These are phyloP conservation scores for Solanum habrochaites DNA, from an alignment of 257 asterid species.

Conservation along the genomic window DNA sequence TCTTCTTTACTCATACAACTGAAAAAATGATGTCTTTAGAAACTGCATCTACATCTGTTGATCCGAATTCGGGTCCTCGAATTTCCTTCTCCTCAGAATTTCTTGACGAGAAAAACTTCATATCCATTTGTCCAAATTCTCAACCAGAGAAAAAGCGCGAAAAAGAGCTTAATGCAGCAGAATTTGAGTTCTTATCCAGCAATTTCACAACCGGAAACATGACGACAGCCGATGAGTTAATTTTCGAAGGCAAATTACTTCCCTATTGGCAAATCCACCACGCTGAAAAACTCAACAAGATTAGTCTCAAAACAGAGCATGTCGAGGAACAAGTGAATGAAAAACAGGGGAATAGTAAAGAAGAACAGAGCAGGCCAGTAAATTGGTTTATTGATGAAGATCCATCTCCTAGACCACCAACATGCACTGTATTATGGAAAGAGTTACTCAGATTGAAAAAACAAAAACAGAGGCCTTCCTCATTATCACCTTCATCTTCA, in stretches of 20 bases:
- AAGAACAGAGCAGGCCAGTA: constrained; percentile 17
- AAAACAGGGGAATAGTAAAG: constrained; percentile 7
- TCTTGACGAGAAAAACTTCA: constrained; percentile 58
- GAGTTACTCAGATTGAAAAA: constrained; percentile 64
- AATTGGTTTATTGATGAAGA: constrained; percentile 79
- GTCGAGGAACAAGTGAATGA: neutral
- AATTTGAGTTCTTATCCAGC: constrained; percentile 64
- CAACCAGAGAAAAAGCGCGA: constrained; percentile 6
- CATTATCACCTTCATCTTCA: constrained; percentile 34
- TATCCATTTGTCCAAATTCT: constrained; percentile 54
- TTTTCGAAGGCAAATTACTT: constrained; percentile 62
- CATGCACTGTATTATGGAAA: constrained; percentile 78
- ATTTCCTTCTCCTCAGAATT: constrained; percentile 80
- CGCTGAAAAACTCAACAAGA: constrained; percentile 38
- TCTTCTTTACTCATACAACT: neutral
- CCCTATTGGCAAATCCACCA: constrained; percentile 54
- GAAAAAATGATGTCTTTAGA: constrained; percentile 35
- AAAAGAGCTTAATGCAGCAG: constrained; percentile 13
- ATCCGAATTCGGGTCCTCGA: constrained; percentile 33
- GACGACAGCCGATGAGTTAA: constrained; percentile 72
- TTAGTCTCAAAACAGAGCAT: constrained; percentile 25
- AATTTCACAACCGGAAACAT: constrained; percentile 17
- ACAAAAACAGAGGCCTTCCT: constrained; percentile 40
- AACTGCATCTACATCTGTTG: constrained; percentile 11
- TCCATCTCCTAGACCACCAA: constrained; percentile 93